Evolutionary conservation across 352 stramenopile genomes (phyloP), one percentile per base, ranked within the genome.

Genomic region (Globisporangium cystogenes): DNA sequence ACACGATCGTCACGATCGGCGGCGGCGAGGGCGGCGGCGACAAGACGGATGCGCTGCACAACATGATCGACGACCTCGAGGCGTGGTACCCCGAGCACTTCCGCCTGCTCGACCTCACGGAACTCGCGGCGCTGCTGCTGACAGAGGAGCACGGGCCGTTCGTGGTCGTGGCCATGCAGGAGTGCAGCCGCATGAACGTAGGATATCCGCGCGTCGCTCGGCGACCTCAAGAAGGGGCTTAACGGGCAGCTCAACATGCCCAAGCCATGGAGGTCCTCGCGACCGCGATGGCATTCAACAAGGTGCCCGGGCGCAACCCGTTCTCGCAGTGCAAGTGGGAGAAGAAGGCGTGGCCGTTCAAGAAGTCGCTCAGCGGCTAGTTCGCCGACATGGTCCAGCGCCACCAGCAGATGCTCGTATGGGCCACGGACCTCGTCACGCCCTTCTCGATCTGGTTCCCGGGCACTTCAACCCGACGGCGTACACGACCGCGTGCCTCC

Each of bases 301-400:
- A 98, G 68, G 92, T 98, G 67, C 95, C 93, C 46, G 93, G 88
- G 33, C 78, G 93, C 8, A 98, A 98, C 48, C 89, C 93, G 24
- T 99, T 98, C 64, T 97, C 87, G 44, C 90, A 96, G 60, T 98
- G 94, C 57, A 95, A 86, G 21, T 98, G 93, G 93, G 92, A 98
- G 64, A 97, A 96, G 64, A 93, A 96, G 42, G 90, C 93, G n/a
- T 98, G 93, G 93, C 87, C 90, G 31, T 97, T 85, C 6, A 96
- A 96, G 48, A 98, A 98, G 60, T 93, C 85, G 36, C 71, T 98
- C 26, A 83, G 77, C 27, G 82, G 86, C 3, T 96, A 95, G 85
- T 98, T 97, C 55, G 68, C 74, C 5, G 90, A 98, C 66, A 98
- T 98, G 92, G 70, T 97, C 42, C 85, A 90, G 61, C 87, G 93